Base-by-base conservation (phyloP, 2,329 filamentous ascomycete species). In the Neoarthrinium moseri region DNA sequence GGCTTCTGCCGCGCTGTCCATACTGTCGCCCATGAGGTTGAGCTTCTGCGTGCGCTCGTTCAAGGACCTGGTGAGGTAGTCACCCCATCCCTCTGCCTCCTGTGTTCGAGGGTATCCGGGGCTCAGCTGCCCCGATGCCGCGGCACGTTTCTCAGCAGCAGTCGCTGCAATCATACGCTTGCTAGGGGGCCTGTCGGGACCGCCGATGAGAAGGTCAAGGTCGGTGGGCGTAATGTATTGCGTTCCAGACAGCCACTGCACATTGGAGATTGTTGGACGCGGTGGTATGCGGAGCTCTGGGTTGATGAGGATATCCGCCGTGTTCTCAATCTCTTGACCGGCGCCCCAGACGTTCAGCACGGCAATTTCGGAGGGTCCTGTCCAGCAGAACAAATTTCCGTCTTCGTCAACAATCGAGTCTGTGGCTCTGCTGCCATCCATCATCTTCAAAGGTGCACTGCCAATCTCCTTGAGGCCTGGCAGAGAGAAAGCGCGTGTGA, bases 181-280 rank as follows among this genome's bases (percentile, higher is more conserved):
- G 49, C 88, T 94, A 1, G 90, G 86, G 3, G 92, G 94, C 3
- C 94, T 81, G 59, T 94, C 87, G 2, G 91, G 85, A 0, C 92
- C 92, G 41, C 92, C 90, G 49, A 99, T 94, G 2, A 99, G 73
- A 2, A 96, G 69, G 60, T 97, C 94, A 59, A 99, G 83, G 58
- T 99, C 94, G 2, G 84, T 77, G 0, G 89, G 86, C 2, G 89
- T 90, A 36, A 99, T 80, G 57, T 95, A 87, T 66, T 96, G 92
- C 1, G 92, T 97, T 4, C 94, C 94, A 0, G 91, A 87, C 43
- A 99, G 90, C 94, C 94, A 99, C 68, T 97, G 91, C 29, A 99
- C 69, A 58, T 95, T 96, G 17, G 89, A 95, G 49, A 99, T 99
- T 0, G 91, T 96, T 1, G 94, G 94, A 2, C 94, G 83, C 11